Percentiles rank a stretch among this genome's conserved stretches.
Evolutionary conservation across 768 basidiomycete species (phyloP).

Genomic region (Tricholoma hemisulphureum): DNA sequence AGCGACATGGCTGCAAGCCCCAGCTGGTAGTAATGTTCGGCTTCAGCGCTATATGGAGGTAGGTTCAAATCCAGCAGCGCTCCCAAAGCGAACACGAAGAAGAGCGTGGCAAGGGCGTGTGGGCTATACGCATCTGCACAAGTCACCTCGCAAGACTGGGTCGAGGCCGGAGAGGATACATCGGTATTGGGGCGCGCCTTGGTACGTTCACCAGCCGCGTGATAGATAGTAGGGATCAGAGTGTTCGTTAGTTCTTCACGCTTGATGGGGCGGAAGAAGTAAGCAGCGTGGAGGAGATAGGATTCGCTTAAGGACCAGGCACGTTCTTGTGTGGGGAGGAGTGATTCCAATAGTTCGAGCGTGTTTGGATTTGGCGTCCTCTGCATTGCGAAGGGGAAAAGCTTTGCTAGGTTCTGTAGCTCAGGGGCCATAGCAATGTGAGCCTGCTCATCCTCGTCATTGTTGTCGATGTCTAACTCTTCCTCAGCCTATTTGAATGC

Average conservation of each 20-base stretch:
- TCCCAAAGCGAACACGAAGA: conserved; percentile 61
- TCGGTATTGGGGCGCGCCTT: conserved; percentile 13
- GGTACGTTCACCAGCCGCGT: conserved; percentile 15
- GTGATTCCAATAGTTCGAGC: conserved; percentile 36
- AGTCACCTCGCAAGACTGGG: background rate
- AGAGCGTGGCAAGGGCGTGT: conserved; percentile 55
- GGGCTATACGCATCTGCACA: conserved; percentile 19
- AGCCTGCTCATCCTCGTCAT: conserved; percentile 24
- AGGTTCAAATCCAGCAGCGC: conserved; percentile 55
- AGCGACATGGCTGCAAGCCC: conserved; percentile 55
- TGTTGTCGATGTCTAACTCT: conserved; percentile 29
- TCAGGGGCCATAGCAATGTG: conserved; percentile 25
- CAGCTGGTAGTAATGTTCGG: conserved; percentile 58
- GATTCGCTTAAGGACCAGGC: conserved; percentile 39
- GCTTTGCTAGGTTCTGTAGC: conserved; percentile 36
- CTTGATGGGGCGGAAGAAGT: conserved; percentile 52
- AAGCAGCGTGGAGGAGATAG: conserved; percentile 45
- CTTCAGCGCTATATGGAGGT: conserved; percentile 53
- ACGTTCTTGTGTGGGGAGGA: conserved; percentile 45
- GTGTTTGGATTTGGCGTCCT: conserved; percentile 27
- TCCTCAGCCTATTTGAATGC: conserved; percentile 28
- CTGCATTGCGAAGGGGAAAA: conserved; percentile 41
- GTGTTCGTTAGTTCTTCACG: conserved; percentile 43
- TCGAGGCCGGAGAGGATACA: background rate
- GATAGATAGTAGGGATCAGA: conserved; percentile 41